Base-by-base conservation (phyloP, 495 filamentous ascomycete species). In the Bacidia gigantensis region DNA sequence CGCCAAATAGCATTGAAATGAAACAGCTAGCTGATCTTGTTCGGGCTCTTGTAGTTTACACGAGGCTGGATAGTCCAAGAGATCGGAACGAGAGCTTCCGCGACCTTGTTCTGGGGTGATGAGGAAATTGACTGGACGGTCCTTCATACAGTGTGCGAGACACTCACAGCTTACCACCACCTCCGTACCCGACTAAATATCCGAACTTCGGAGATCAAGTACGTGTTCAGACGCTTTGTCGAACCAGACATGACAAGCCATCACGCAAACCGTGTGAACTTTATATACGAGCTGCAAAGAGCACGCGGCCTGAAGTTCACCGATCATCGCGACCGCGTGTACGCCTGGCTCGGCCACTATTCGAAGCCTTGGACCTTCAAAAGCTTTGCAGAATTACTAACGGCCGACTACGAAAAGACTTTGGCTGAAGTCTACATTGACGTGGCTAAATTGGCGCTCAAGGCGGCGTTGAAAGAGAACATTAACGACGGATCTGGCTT, bases 201-300 rank as follows among this genome's bases (percentile, higher is more conserved):
- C 9, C 40, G 24, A 23, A 64, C 60, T 11, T 40, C 54, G 20
- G 43, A 54, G 17, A 60, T 64, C 35, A 59, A 58, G 18, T 64
- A 62, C 48, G 44, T 58, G 3, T 57, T 56, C 46, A 25, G 46
- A 32, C 57, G 61, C 49, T 62, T 64, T 45, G 49, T 64, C 40
- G 53, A 57, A 29, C 60, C 60, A 35, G 52, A 50, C 3, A 50
- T 7, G 24, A 25, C 17, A 12, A 61, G 55, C 39, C 50, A 54
- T 41, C 53, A 62, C 51, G 57, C 61, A 24, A 64, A 64, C 47
- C 54, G 61, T n/a, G 51, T 56, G 26, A 57, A 40, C 60, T 58
- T 64, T 25, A 60, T 62, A 14, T 64, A 64, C 53, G 61, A 64
- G 46, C 52, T 64, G 11, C 61, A 64, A 18, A 47, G 61, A 26